These are phyloP conservation scores for Candida ficus DNA, from an alignment of 805 yeast genomes.

Conservation along the genomic window DNA sequence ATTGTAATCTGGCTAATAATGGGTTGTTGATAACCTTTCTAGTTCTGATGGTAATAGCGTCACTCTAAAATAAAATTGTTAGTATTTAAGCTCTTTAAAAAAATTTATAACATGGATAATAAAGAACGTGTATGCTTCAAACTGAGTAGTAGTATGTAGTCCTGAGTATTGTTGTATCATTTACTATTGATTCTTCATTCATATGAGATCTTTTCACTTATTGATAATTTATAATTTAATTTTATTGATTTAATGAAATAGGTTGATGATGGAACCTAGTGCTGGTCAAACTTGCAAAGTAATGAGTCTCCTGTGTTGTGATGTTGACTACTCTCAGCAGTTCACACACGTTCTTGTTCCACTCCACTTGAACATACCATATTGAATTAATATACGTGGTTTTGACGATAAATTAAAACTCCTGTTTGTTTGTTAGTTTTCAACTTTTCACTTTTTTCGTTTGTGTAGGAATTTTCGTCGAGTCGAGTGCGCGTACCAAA, in stretches of 20 bases:
- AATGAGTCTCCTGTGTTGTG: too few species aligned
- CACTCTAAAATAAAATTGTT: constrained; percentile 55
- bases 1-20: constrained; percentile 98
- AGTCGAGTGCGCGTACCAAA: constrained; percentile 6
- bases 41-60: constrained; percentile 99
- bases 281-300: too few species aligned
- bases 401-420: constrained; percentile 1
- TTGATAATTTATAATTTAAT: too few species aligned
- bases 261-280: too few species aligned
- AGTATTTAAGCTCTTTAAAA: constrained; percentile 10
- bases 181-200: too few species aligned
- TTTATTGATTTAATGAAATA: too few species aligned
- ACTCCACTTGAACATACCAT: constrained; percentile 10
- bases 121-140: neutral
- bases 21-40: constrained; percentile 99
- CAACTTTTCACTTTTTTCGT: constrained; percentile 11
- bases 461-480: constrained; percentile 1
- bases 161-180: too few species aligned
- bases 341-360: neutral
- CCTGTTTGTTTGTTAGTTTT: constrained; percentile 2
- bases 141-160: too few species aligned
- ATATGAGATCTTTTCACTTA: too few species aligned
- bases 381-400: constrained; percentile 6
- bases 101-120: too few species aligned
- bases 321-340: neutral